These are phyloP conservation scores for Akanthomyces muscarius DNA, from an alignment of 2,329 filamentous ascomycete genomes.

Conservation along the genomic window DNA sequence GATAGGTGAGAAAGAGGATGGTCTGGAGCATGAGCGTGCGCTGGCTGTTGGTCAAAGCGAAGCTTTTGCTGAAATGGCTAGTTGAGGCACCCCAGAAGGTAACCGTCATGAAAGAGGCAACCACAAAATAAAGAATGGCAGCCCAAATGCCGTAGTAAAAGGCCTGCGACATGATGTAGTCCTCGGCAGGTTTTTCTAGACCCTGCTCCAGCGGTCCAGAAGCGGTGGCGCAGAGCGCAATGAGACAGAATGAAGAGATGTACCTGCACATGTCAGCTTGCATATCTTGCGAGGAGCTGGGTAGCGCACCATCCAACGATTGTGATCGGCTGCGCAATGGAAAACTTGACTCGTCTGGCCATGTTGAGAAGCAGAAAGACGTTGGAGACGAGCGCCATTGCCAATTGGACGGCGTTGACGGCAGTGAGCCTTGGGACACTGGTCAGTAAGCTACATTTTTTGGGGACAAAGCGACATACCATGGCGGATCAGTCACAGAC, in stretches of 20 bases:
- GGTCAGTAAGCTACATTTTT: not conserved
- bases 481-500: constrained; percentile 64
- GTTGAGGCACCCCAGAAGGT: constrained; percentile 73
- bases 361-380: constrained; percentile 83
- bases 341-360: constrained; percentile 73
- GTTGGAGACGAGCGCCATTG: constrained; percentile 73
- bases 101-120: constrained; percentile 69
- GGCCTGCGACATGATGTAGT: constrained; percentile 69
- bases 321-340: constrained; percentile 75
- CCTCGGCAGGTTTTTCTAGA: constrained; percentile 34
- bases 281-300: constrained; percentile 44
- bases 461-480: constrained; percentile 41
- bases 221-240: constrained; percentile 63
- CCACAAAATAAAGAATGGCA: constrained; percentile 73
- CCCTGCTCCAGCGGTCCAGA: constrained; percentile 48
- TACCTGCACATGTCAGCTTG: constrained; percentile 35
- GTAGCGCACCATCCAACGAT: constrained; percentile 69
- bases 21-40: constrained; percentile 88
- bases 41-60: constrained; percentile 73
- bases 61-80: constrained; percentile 72
- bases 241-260: constrained; percentile 59
- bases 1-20: constrained; percentile 77
- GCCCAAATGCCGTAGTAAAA: constrained; percentile 85
- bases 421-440: constrained; percentile 55
- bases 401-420: constrained; percentile 75